A percentile compares a stretch with the other conserved stretches of the same genome.
Conservation (phyloP, 2,329 filamentous ascomycete genomes). For the Colletotrichum spaethianum region DNA sequence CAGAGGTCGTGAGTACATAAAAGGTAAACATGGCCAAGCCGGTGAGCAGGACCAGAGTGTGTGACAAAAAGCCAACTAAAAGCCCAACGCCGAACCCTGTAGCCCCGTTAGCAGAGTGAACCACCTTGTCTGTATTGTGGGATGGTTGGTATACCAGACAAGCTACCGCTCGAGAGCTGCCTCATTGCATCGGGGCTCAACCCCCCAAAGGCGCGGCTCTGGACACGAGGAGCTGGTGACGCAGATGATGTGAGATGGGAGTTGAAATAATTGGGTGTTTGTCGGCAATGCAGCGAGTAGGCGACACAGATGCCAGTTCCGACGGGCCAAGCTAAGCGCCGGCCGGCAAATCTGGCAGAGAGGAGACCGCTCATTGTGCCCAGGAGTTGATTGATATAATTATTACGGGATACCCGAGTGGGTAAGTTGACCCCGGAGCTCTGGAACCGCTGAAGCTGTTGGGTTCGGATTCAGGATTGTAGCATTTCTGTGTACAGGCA, state of each 20-base stretch:
- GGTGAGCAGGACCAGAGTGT: slow-evolving; percentile 76
- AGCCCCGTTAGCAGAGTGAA: slow-evolving; percentile 1
- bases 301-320: slow-evolving; percentile 31
- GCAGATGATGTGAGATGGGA: not conserved
- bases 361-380: slow-evolving; percentile 21
- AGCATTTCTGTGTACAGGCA: not conserved
- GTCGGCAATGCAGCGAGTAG: slow-evolving; percentile 22
- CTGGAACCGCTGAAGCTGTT: not conserved
- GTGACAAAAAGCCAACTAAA: slow-evolving; percentile 78
- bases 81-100: slow-evolving; percentile 75
- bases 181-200: slow-evolving; percentile 32
- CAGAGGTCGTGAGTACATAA: slow-evolving; percentile 64
- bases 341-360: not conserved
- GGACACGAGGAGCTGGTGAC: not conserved
- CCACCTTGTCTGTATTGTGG: too few relatives aligned
- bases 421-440: not conserved
- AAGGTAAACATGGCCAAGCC: slow-evolving; percentile 75
- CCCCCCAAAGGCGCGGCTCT: slow-evolving; percentile 8
- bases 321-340: slow-evolving; percentile 25
- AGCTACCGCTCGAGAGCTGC: slow-evolving; percentile 36
- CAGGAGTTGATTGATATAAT: not conserved
- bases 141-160: slow-evolving; percentile 21
- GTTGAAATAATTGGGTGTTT: slow-evolving; percentile 3
- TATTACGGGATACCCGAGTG: too few relatives aligned
- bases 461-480: not conserved